Evolutionary conservation across 208 protist genomes (phyloP), one percentile per base, ranked within the genome.

Genomic region (Acanthamoeba healyi): DNA sequence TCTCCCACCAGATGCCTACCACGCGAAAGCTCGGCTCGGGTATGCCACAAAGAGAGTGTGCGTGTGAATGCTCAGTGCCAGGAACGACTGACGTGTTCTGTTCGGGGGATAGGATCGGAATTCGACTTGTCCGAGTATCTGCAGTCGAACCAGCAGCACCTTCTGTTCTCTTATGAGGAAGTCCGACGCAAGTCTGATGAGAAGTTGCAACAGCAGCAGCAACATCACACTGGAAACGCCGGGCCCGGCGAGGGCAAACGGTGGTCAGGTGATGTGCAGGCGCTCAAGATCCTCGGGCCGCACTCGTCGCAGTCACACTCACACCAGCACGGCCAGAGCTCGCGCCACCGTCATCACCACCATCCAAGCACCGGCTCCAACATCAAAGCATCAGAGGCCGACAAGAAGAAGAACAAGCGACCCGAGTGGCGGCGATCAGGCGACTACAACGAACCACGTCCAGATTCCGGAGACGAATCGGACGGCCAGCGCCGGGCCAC

Each of bases 121-220:
- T 88, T 88, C 38, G 79, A 88, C 29, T 40, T 88, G 79, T 46
- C 42, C 42, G 79, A 88, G 15, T 88, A 88, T 46, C 29, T 88
- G 32, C 79, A 63, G 19, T 88, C 79, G 46, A 88, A 88, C 49
- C 79, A 88, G 36, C 42, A 88, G 44, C 79, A 88, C 79, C 51
- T 88, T 38, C 40, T 79, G 24, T 79, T 79, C 70, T 79, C 70
- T 22, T 79, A 79, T 9, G 70, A 79, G 24, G 70, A 79, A 38
- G 70, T 79, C 17, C 70, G 70, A 22, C 70, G 70, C 70, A 79
- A 79, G 70, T 79, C 70, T 9, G 70, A 79, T 38, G 70, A 79
- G n/a, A 79, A 79, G 70, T 38, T 79, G 70, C 32, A 61, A 17
- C 58, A 65, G 12, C 61, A 12, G 7, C 61, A 67, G 61, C n/a